These are phyloP conservation scores for Ceraceosorus bombacis DNA, from an alignment of 1,284 basidiomycete species.

Conservation along the genomic window DNA sequence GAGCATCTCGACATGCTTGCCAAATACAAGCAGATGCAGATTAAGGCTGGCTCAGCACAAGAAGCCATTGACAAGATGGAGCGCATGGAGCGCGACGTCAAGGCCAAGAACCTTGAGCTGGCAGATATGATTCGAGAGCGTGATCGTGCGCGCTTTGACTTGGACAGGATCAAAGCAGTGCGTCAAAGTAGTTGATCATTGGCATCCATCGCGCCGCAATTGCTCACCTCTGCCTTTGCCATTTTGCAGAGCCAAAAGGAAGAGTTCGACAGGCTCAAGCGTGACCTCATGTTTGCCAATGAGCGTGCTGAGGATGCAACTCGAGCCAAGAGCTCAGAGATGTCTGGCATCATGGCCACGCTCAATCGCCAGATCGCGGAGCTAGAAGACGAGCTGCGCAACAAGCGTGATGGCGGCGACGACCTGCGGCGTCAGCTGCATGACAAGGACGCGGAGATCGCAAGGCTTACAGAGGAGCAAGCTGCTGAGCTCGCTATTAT, in stretches of 20 bases:
- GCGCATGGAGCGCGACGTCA: conserved; percentile 95
- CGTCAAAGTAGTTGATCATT: no score
- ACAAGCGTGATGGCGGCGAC: conserved; percentile 63
- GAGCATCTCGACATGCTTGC: conserved; percentile 96
- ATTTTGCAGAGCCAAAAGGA: conserved; percentile 65
- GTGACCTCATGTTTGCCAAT: conserved; percentile 93
- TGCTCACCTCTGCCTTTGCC: no score
- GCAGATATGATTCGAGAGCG: conserved; percentile 98
- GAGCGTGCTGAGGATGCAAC: conserved; percentile 92
- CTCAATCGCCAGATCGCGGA: conserved; percentile 95
- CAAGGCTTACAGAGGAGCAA: conserved; percentile 82
- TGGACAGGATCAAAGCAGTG: conserved; percentile 81
- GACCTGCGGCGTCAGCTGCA: conserved; percentile 75
- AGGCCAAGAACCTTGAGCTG: conserved; percentile 94
- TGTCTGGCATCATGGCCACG: conserved; percentile 76
- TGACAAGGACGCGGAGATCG: conserved; percentile 65
- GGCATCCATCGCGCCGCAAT: no score
- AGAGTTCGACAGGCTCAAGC: conserved; percentile 82
- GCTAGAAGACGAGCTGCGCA: conserved; percentile 84
- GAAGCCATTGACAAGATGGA: conserved; percentile 99
- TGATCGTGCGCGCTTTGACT: conserved; percentile 88
- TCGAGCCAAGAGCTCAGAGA: conserved; percentile 84
- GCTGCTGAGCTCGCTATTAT: conserved; percentile 92
- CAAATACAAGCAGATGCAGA: conserved; percentile 94
- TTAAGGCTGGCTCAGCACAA: conserved; percentile 96